phyloP scores from a whole-genome alignment of 805 yeast genomes.

The Myxozyma udenii region DNA sequence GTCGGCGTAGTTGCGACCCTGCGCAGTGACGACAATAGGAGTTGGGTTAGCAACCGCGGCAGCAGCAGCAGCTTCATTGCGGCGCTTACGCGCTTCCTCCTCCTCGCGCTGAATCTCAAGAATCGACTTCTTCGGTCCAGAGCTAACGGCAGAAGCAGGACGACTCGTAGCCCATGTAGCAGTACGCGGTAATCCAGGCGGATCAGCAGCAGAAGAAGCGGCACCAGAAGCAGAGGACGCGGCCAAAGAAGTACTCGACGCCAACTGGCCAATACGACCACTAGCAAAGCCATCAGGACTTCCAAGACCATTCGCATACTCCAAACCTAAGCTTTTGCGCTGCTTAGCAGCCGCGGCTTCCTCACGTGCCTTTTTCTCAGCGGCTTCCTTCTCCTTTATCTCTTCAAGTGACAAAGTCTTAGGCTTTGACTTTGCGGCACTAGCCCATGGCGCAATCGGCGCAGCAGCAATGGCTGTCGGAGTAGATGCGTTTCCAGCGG shows the following conservation, averaged over 20 bases:
- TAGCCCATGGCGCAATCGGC: conserved; percentile 28
- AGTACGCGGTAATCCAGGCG: conserved; percentile 32
- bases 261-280: conserved; percentile 28
- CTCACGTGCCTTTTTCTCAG: conserved; percentile 2
- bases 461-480: conserved; percentile 13
- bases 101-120: conserved; percentile 43
- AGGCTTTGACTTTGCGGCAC: conserved; percentile 14
- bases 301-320: conserved; percentile 11
- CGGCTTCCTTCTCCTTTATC: conserved; percentile 36
- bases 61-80: conserved; percentile 13
- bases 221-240: conserved; percentile 26
- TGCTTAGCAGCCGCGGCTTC: conserved; percentile 1
- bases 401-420: conserved; percentile 34
- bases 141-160: conserved; percentile 22
- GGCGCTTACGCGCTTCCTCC: conserved; percentile 33
- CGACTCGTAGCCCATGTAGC: conserved; percentile 33
- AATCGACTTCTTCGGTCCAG: conserved; percentile 36
- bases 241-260: conserved; percentile 34
- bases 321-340: background rate
- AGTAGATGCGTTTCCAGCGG: background rate
- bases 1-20: conserved; percentile 20
- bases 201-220: conserved; percentile 20
- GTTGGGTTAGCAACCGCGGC: conserved; percentile 8
- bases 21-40: conserved; percentile 17
- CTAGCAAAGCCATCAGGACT: conserved; percentile 10